Percentiles rank a stretch among this genome's conserved stretches.
phyloP scores from a whole-genome alignment of 306 rosid species.

The Gynostemma pentaphyllum region DNA sequence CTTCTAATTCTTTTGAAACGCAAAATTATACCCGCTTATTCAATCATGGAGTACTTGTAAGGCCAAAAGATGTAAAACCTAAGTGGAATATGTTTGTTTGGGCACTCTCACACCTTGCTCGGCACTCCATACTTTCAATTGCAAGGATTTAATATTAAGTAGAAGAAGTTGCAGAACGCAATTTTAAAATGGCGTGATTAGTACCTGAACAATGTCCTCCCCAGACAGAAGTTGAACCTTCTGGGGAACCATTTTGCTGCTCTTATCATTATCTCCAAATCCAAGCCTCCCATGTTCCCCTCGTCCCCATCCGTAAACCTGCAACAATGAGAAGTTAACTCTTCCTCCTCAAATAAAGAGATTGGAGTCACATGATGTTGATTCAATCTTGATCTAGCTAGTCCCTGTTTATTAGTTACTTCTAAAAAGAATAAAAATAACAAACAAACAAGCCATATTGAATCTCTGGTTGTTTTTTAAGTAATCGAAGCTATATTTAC shows the following conservation, averaged over 20 bases:
- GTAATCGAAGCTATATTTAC: neutral
- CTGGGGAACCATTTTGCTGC: conserved; percentile 98
- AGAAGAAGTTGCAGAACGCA: neutral
- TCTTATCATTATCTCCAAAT: conserved; percentile 91
- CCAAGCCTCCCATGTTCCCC: conserved; percentile 99
- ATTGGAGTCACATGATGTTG: neutral
- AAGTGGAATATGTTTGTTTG: too few relatives aligned
- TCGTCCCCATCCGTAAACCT: conserved; percentile 99
- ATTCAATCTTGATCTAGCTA: neutral
- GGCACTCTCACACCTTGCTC: too few relatives aligned
- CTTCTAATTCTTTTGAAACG: too few relatives aligned
- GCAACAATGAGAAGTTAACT: conserved; percentile 18
- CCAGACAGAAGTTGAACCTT: conserved; percentile 81
- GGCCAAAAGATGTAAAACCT: too few relatives aligned
- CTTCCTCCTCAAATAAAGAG: conserved; percentile 5
- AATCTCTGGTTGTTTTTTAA: neutral
- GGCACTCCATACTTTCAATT: too few relatives aligned
- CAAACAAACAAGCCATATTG: neutral
- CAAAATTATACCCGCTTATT: too few relatives aligned
- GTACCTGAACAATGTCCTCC: conserved; percentile 92
- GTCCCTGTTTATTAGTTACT: neutral
- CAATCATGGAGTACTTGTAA: too few relatives aligned
- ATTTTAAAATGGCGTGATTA: neutral
- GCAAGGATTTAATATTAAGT: too few relatives aligned
- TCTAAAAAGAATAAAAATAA: neutral